These are phyloP conservation scores for Bolboschoenus planiculmis DNA, from an alignment of 176 grass and related monocot genomes.

Conservation along the genomic window DNA sequence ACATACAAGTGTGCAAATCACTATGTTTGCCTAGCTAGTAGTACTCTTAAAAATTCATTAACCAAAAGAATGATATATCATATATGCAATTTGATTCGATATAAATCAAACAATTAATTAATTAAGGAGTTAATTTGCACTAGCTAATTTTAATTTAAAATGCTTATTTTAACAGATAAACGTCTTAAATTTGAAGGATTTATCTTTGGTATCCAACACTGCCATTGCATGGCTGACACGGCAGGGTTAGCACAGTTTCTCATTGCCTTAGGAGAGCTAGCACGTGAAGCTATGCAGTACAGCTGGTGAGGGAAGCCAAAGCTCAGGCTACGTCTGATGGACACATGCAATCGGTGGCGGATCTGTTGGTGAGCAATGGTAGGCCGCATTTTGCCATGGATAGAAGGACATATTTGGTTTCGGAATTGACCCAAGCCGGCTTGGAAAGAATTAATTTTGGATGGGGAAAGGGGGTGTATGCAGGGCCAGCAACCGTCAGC, in stretches of 20 bases:
- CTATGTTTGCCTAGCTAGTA: neutral
- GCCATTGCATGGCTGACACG: neutral
- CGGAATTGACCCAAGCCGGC: neutral
- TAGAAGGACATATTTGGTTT: neutral
- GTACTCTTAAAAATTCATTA: neutral
- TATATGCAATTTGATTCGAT: neutral
- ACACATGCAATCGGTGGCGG: neutral
- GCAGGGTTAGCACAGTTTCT: neutral
- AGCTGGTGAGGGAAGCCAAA: neutral
- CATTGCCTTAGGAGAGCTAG: neutral
- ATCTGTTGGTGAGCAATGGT: neutral
- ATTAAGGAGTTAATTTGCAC: neutral
- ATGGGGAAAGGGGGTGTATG: neutral
- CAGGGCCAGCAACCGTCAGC: neutral
- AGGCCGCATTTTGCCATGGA: neutral
- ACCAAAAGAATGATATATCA: neutral
- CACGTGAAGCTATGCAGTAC: neutral
- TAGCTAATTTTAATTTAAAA: neutral
- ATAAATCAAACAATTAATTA: no score
- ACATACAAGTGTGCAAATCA: slow-evolving; percentile 28
- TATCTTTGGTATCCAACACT: neutral
- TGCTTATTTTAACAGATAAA: neutral
- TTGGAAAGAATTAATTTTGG: neutral
- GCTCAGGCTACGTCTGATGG: neutral
- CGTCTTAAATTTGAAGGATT: neutral